phyloP scores from a whole-genome alignment of 805 yeast genomes.

The Debaryomyces maramus region DNA sequence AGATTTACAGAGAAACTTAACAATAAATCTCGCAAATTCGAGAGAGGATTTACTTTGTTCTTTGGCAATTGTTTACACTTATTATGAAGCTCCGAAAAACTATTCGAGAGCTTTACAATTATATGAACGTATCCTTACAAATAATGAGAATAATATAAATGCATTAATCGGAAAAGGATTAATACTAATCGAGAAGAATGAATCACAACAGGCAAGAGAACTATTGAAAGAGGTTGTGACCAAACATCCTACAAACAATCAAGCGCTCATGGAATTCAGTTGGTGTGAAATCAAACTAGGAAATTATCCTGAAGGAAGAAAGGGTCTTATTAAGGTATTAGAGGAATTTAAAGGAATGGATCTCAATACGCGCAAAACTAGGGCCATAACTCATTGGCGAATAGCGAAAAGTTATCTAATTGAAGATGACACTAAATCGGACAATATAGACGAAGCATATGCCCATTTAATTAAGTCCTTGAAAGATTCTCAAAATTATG shows the following conservation, averaged over 20 bases:
- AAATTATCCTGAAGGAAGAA: conserved; percentile 51
- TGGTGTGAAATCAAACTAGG: conserved; percentile 73
- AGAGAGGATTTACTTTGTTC: conserved; percentile 60
- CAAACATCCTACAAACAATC: conserved; percentile 50
- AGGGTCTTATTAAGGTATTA: conserved; percentile 47
- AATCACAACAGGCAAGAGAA: conserved; percentile 52
- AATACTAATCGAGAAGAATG: conserved; percentile 66
- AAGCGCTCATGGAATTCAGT: conserved; percentile 67
- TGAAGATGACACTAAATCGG: conserved; percentile 18
- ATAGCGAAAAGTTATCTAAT: conserved; percentile 63
- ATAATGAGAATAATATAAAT: conserved; percentile 45
- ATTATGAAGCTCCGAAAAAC: conserved; percentile 89
- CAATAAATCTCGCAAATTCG: conserved; percentile 50
- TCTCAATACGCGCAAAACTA: conserved; percentile 49
- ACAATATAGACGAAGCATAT: conserved; percentile 50
- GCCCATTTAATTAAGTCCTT: conserved; percentile 59
- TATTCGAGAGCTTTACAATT: conserved; percentile 69
- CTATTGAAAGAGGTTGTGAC: conserved; percentile 53
- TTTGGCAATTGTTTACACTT: conserved; percentile 75
- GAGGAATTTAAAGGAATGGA: conserved; percentile 49
- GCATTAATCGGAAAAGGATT: conserved; percentile 84
- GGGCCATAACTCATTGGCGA: conserved; percentile 70
- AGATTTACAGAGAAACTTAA: conserved; percentile 44
- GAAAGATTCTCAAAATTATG: conserved; percentile 60
- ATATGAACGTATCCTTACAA: conserved; percentile 59